Percentiles rank a stretch among this genome's conserved stretches.
Evolutionary conservation across 768 basidiomycete genomes (phyloP).

Genomic region (Phallus indusiatus): DNA sequence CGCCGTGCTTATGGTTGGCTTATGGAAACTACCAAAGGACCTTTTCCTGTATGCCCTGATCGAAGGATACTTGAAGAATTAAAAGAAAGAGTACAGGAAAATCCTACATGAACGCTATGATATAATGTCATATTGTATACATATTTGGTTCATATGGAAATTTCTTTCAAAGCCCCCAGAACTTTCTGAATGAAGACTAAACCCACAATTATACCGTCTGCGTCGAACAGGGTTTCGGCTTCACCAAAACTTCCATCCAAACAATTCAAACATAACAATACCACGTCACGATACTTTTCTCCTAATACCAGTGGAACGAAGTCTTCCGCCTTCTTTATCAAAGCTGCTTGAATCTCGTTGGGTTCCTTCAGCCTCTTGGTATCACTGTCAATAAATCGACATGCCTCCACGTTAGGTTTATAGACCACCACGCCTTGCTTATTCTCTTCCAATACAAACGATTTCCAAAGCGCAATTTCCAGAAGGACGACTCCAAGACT

Average conservation of each 20-base stretch:
- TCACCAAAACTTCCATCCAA: not conserved
- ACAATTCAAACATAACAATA: not conserved
- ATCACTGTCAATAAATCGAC: not conserved
- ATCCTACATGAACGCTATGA: too few relatives aligned
- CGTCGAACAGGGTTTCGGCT: not conserved
- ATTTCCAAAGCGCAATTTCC: conserved; percentile 5
- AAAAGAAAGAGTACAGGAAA: too few relatives aligned
- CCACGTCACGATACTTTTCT: not conserved
- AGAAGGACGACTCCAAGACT: not conserved
- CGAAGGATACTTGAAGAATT: too few relatives aligned
- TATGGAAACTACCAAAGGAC: too few relatives aligned
- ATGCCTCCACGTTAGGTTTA: not conserved
- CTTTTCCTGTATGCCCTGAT: too few relatives aligned
- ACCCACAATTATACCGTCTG: not conserved
- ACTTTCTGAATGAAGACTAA: not conserved
- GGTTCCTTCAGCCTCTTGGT: not conserved
- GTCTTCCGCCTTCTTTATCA: not conserved
- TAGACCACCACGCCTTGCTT: not conserved
- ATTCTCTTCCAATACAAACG: not conserved
- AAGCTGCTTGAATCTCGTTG: not conserved
- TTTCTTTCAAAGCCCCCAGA: not conserved
- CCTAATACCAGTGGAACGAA: not conserved
- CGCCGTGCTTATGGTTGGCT: too few relatives aligned
- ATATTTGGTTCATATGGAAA: not conserved
- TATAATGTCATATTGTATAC: not conserved